These are phyloP conservation scores for Coleophoma crateriformis DNA, from an alignment of 2,329 filamentous ascomycete species.

Conservation along the genomic window DNA sequence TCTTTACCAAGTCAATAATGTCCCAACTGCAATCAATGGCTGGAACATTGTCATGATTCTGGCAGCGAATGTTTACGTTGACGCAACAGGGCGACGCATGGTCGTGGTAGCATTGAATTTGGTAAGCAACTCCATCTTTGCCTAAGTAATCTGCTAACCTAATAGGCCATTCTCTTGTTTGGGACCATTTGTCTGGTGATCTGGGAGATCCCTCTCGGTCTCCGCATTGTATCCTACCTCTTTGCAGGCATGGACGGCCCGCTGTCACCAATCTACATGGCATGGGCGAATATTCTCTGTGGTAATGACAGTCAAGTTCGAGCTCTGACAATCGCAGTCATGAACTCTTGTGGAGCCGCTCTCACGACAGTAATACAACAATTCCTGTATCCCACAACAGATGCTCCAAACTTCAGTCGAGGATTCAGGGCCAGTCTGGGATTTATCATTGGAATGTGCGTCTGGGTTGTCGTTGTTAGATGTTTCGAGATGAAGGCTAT, in stretches of 20 bases:
- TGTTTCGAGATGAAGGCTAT: constrained; percentile 9
- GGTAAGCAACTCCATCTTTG: neutral
- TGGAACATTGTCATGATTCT: constrained; percentile 45
- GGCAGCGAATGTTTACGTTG: constrained; percentile 21
- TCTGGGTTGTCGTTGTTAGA: constrained; percentile 18
- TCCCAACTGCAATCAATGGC: constrained; percentile 41
- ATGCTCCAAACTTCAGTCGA: constrained; percentile 22
- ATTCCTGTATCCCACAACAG: constrained; percentile 26
- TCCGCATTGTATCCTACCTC: constrained; percentile 27
- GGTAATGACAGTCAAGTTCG: constrained; percentile 26
- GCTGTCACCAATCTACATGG: constrained; percentile 28
- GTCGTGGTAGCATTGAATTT: constrained; percentile 25
- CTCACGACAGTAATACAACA: constrained; percentile 25
- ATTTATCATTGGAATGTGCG: constrained; percentile 18
- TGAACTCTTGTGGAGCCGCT: constrained; percentile 28
- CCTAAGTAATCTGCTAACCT: neutral
- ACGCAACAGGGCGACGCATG: constrained; percentile 28
- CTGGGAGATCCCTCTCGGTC: constrained; percentile 25
- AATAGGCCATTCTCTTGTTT: constrained; percentile 18
- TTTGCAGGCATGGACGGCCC: constrained; percentile 29
- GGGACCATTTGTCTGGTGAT: constrained; percentile 25
- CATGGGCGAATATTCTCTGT: constrained; percentile 28
- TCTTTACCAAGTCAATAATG: constrained; percentile 42
- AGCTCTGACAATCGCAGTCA: constrained; percentile 26
- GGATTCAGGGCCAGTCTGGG: constrained; percentile 25